These are phyloP conservation scores for Mucor circinelloides DNA, from an alignment of 371 early-diverging fungal species.

Conservation along the genomic window DNA sequence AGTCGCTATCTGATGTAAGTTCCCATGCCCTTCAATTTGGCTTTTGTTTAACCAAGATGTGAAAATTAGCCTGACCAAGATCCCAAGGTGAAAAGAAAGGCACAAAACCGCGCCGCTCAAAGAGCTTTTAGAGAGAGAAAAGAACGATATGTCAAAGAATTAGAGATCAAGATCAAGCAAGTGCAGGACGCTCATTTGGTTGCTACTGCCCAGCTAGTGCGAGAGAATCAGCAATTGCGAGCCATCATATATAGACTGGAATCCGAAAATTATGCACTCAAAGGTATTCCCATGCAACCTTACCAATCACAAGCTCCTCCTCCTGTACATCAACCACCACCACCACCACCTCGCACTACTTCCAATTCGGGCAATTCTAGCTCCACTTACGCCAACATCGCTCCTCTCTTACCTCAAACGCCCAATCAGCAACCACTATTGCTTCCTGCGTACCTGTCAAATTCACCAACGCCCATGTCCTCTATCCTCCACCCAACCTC, in stretches of 20 bases:
- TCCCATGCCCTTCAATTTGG: neutral
- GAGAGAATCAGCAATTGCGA: conserved; percentile 46
- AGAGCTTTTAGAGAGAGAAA: conserved; percentile 78
- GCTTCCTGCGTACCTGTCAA: conserved; percentile 7
- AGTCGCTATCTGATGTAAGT: conserved; percentile 21
- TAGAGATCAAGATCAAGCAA: conserved; percentile 65
- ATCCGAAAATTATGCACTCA: conserved; percentile 41
- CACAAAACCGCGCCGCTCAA: conserved; percentile 79
- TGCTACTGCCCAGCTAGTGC: conserved; percentile 33
- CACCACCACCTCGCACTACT: conserved; percentile 1
- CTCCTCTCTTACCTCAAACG: conserved; percentile 10
- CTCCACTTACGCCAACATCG: conserved; percentile 13
- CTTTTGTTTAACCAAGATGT: neutral
- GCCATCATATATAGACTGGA: conserved; percentile 41
- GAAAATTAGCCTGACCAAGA: conserved; percentile 41
- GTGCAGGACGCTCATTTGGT: conserved; percentile 52
- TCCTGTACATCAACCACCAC: conserved; percentile 14
- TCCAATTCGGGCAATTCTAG: neutral
- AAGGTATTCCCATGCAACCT: conserved; percentile 29
- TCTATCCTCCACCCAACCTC: neutral
- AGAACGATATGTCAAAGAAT: conserved; percentile 67
- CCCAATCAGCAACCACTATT: conserved; percentile 2
- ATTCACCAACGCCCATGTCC: neutral
- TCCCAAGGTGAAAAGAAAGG: conserved; percentile 65
- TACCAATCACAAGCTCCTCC: conserved; percentile 20